A percentile compares a stretch with the other conserved stretches of the same genome.
Evolutionary conservation across 2,329 filamentous ascomycete species (phyloP).

Genomic region (Fusarium devonianum): DNA sequence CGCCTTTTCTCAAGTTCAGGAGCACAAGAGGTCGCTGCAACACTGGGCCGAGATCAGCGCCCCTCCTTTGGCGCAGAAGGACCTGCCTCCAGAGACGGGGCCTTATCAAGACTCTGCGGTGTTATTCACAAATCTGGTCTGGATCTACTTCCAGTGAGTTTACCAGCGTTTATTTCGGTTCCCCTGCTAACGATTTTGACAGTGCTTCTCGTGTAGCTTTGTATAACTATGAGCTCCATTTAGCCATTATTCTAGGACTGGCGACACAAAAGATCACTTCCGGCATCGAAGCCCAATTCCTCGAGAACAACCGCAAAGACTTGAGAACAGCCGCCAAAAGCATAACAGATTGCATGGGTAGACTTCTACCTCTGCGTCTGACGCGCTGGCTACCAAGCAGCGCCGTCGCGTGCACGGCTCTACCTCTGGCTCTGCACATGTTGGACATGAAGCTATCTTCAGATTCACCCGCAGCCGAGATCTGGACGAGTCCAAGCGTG

Average conservation of each 20-base stretch:
- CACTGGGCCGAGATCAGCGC: slow-evolving; percentile 19
- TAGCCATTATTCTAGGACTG: slow-evolving; percentile 21
- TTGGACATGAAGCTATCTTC: slow-evolving; percentile 28
- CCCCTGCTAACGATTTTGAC: background rate
- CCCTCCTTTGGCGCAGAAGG: slow-evolving; percentile 19
- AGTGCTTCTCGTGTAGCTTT: slow-evolving; percentile 29
- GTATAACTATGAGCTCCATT: slow-evolving; percentile 30
- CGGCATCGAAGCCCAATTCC: slow-evolving; percentile 11
- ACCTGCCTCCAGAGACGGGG: slow-evolving; percentile 5
- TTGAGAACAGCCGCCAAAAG: slow-evolving; percentile 22
- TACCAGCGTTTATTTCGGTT: rapidly evolving
- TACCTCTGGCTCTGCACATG: slow-evolving; percentile 31
- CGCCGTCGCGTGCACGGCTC: slow-evolving; percentile 31
- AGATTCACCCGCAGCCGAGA: slow-evolving; percentile 15
- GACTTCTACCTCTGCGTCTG: slow-evolving; percentile 14
- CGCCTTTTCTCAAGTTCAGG: slow-evolving; percentile 19
- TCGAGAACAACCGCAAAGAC: slow-evolving; percentile 26
- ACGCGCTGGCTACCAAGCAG: slow-evolving; percentile 32
- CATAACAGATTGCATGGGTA: slow-evolving; percentile 27
- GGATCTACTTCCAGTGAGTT: slow-evolving; percentile 36
- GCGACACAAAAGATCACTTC: slow-evolving; percentile 3
- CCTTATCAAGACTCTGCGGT: slow-evolving; percentile 23
- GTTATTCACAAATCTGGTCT: slow-evolving; percentile 29
- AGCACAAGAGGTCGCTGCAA: slow-evolving; percentile 12
- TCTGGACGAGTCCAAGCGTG: slow-evolving; percentile 17